Percentiles rank a stretch among this genome's conserved stretches.
phyloP scores from a whole-genome alignment of 306 rosid species.

The Lithocarpus polystachyus region DNA sequence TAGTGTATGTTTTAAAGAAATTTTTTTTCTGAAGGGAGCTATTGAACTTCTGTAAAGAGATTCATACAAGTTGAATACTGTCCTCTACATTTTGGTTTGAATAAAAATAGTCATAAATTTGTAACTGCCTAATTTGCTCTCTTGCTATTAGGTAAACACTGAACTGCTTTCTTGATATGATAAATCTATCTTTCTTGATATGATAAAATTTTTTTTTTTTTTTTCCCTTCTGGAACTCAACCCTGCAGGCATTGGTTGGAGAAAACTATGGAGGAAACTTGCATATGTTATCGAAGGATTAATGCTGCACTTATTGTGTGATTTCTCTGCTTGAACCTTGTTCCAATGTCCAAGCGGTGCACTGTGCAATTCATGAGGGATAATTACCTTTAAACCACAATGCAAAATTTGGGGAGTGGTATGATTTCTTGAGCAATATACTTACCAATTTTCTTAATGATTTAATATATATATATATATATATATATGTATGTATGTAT shows the following conservation, averaged over 20 bases:
- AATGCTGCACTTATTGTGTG: conserved; percentile 12
- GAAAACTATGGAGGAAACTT: conserved; percentile 83
- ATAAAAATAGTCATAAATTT: not conserved
- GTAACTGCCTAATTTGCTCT: not conserved
- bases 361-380: not conserved
- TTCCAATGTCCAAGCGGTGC: conserved; percentile 9
- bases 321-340: conserved; percentile 3
- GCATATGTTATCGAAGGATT: conserved; percentile 35
- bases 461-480: not conserved
- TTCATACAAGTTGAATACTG: not conserved
- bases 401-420: conserved; percentile 21
- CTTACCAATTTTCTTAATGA: conserved; percentile 18
- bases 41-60: not conserved
- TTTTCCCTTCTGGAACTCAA: conserved; percentile 2
- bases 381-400: conserved; percentile 11
- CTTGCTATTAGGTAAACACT: not conserved
- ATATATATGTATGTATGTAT: no score
- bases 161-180: not conserved
- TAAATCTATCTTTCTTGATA: not conserved
- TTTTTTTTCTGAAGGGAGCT: not conserved
- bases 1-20: not conserved
- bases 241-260: conserved; percentile 59
- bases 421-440: conserved; percentile 11
- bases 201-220: not conserved
- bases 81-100: not conserved